Evolutionary conservation across 345 rosid species (phyloP), one percentile per base, ranked within the genome.

Genomic region (Leavenworthia alabamica): DNA sequence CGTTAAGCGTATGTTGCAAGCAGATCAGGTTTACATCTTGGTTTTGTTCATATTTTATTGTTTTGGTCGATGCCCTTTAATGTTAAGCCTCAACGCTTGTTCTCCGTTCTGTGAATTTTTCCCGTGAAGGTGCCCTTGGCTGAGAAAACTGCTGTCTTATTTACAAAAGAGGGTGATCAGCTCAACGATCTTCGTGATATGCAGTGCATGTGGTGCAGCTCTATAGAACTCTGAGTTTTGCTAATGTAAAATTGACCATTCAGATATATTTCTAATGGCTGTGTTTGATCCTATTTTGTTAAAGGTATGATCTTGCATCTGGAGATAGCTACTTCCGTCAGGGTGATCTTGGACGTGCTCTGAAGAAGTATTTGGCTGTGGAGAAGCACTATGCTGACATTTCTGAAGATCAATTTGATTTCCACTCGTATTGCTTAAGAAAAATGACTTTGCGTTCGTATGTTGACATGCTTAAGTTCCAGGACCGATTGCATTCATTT

Each of bases 381-480:
- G 99, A 94, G 82, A 94, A 94, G 85, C 97, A 94, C 76, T 94
- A 90, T 75, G 82, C 93, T 60, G 99, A 94, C 78, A 94, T 94
- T 60, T 86, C 95, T 20, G 99, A 88, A 72, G 97, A 94, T 72
- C 99, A 94, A 49, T 94, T 94, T 66, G 99, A 94, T 73, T 94
- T 94, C 75, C 99, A 94, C 76, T 82, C 97, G n/a, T 94, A 94
- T 78, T 94, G 99, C 81, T 76, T 94, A 71, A 80, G 97, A 69
- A 94, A 90, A 73, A 90, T 94, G 97, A 94, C 99, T 4, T 77
- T 90, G 39, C 96, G 97, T 55, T 83, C 97, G 6, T 94, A 94
- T 69, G 93, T 94, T 64, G 96, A 80, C 77, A 94, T 90, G 99
- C 95, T 94, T 58, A 94, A 83, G 73, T 94, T 90, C 80, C 96